These are phyloP conservation scores for Picea abies DNA, from an alignment of 83 land plant species.

Conservation along the genomic window DNA sequence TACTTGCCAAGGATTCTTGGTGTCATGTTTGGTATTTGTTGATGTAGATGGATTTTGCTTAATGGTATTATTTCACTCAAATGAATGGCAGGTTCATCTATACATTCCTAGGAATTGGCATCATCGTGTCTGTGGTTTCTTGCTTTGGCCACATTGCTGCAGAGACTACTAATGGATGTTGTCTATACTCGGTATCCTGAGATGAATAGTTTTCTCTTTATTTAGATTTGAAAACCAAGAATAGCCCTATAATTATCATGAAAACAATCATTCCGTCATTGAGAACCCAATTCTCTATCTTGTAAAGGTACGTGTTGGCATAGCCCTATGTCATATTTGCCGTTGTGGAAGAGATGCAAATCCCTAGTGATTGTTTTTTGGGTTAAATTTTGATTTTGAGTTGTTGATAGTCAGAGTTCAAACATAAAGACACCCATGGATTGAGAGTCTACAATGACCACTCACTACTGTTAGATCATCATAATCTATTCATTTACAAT, in stretches of 20 bases:
- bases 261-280: neutral
- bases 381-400: neutral
- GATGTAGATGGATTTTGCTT: neutral
- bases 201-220: neutral
- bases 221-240: neutral
- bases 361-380: neutral
- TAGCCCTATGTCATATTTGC: neutral
- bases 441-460: too few relatives aligned
- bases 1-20: neutral
- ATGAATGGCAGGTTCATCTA: constrained; percentile 60
- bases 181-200: constrained; percentile 76
- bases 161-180: constrained; percentile 54
- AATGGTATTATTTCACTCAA: neutral
- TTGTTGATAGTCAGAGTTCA: neutral
- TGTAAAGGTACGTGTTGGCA: neutral
- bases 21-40: neutral
- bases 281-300: neutral
- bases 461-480: too few relatives aligned
- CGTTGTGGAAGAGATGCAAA: neutral
- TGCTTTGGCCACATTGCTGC: constrained; percentile 67
- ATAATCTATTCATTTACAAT: too few relatives aligned
- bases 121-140: constrained; percentile 40
- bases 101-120: constrained; percentile 55
- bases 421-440: too few relatives aligned
- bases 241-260: neutral